Evolutionary conservation across 23 red algal genomes (phyloP).

Genomic region (Gracilaria gracilis): DNA sequence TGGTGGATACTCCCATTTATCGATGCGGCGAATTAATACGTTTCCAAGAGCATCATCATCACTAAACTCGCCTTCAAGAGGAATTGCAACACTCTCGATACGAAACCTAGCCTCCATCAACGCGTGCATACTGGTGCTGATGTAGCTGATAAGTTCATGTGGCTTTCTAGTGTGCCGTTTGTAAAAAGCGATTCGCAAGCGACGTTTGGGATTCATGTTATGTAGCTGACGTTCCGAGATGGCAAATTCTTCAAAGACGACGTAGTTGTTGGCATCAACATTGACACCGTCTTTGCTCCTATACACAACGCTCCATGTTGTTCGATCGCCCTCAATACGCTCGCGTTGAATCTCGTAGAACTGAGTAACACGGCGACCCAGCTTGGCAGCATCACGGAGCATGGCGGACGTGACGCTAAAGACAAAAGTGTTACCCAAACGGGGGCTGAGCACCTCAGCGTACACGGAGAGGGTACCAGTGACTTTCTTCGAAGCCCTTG

Average conservation of each 20-base stretch:
- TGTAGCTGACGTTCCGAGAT: conserved; percentile 33
- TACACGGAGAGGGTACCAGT: conserved; percentile 27
- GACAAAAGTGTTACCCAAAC: conserved; percentile 4
- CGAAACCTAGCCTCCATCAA: neutral
- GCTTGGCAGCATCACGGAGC: neutral
- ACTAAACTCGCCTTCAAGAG: conserved; percentile 46
- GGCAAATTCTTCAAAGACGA: conserved; percentile 44
- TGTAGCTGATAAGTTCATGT: conserved; percentile 61
- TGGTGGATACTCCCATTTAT: conserved; percentile 14
- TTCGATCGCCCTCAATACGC: neutral
- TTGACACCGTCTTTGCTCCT: conserved; percentile 48
- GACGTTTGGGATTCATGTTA: conserved; percentile 32
- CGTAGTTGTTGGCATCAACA: conserved; percentile 49
- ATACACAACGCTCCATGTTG: conserved; percentile 55
- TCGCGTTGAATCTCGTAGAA: conserved; percentile 66
- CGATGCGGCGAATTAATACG: conserved; percentile 22
- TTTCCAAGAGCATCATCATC: conserved; percentile 63
- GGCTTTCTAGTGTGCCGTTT: conserved; percentile 30
- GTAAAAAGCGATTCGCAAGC: conserved; percentile 52
- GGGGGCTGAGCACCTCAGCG: conserved; percentile 18
- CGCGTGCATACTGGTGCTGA: neutral
- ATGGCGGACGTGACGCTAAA: conserved; percentile 45
- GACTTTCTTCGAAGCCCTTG: conserved; percentile 48
- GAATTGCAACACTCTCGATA: conserved; percentile 8
- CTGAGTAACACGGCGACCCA: conserved; percentile 56